These are phyloP conservation scores for Aspergillus olivimuriae DNA, from an alignment of 495 filamentous ascomycete genomes.

Conservation along the genomic window DNA sequence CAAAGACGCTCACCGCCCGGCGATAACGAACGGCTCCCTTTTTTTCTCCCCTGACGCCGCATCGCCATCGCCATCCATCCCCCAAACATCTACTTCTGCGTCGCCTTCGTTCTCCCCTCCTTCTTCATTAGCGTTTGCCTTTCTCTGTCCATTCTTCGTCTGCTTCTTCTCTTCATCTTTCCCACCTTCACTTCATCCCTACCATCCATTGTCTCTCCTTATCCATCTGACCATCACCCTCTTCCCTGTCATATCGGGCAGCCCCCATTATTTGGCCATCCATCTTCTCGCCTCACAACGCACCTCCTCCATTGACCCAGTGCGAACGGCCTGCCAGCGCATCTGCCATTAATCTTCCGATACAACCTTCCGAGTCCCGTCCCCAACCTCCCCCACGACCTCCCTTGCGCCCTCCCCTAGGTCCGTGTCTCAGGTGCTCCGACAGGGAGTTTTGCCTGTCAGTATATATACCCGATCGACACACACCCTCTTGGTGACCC, in stretches of 20 bases:
- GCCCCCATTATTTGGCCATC: too few relatives aligned
- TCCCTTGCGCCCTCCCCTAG: conserved; percentile 7
- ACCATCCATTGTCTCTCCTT: too few relatives aligned
- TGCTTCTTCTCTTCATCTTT: conserved; percentile 9
- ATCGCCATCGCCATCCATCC: conserved; percentile 14
- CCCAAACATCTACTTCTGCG: conserved; percentile 18
- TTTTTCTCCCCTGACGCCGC: conserved; percentile 15
- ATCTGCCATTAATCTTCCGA: too few relatives aligned
- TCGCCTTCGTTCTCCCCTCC: not conserved
- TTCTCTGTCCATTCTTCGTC: conserved; percentile 1
- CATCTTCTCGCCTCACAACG: too few relatives aligned
- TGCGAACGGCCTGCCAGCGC: too few relatives aligned
- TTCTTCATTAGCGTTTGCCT: conserved; percentile 2
- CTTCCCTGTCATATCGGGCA: too few relatives aligned
- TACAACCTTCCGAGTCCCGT: not conserved
- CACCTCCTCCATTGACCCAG: too few relatives aligned
- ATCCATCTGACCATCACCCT: too few relatives aligned
- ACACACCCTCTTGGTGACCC: not conserved
- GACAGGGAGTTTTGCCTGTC: conserved; percentile 1
- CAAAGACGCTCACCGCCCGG: conserved; percentile 16
- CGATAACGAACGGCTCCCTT: conserved; percentile 8
- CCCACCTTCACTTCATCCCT: conserved; percentile 8
- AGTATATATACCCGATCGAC: conserved; percentile 5
- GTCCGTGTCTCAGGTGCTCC: not conserved
- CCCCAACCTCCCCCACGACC: not conserved